Base-by-base conservation (phyloP, 1,284 basidiomycete species). In the Amylostereum chailletii region DNA sequence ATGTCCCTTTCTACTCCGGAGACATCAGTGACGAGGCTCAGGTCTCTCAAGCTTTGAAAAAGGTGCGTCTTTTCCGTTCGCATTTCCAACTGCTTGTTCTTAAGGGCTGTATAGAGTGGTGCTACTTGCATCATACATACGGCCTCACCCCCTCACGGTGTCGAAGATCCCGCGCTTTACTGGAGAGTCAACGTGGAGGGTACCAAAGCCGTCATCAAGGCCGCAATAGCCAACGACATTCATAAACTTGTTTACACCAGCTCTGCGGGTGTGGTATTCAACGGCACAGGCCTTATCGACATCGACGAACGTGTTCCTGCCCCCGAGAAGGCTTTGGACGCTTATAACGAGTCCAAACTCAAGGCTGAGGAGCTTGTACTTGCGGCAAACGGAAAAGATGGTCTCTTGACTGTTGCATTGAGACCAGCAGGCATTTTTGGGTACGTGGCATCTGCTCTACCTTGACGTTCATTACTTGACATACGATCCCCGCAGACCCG, bases 341-440 rank as follows among this genome's bases (percentile, higher is more conserved):
- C 89, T 0, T 99, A 99, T 70, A 97, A 94, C 64, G 88, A 91
- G 57, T 94, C 93, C n/a, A 99, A 99, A 70, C 90, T 89, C 19
- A 81, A 86, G 59, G 95, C 90, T 0, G 96, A 99, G 67, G 75
- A 77, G 42, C 73, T 90, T 42, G 85, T 98, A 2, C 72, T 99
- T 2, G 79, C 76, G 36, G 91, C 95, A 7, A 99, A 98, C 62
- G 87, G 84, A 3, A 78, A 84, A 56, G 77, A 80, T 29, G 89
- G 87, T 2, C 74, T 98, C 5, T 69, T 90, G 54, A 99, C 96
- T 0, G 90, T 94, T 42, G 90, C 94, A 10, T 69, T 99, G 38
- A 76, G 96, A 45, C 95, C 95, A 2, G 86, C 93, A n/a, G 94
- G 95, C 9, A 96, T 99, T 61, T 99, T 98, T 63, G 96, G 95